Conservation (phyloP, 1,284 basidiomycete genomes). For the Malassezia sp. region DNA sequence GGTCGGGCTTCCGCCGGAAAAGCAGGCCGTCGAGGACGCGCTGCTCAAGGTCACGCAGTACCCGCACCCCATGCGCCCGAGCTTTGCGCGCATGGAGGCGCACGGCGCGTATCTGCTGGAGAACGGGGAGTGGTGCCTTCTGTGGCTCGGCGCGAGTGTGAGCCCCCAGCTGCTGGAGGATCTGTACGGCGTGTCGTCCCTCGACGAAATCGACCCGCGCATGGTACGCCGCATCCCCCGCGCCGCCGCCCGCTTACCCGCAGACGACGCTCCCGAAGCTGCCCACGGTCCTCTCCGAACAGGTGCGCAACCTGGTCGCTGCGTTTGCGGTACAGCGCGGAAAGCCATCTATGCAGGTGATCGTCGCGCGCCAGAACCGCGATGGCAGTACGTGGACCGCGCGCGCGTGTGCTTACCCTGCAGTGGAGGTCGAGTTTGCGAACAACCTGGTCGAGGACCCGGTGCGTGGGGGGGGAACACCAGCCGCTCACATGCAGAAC, state of each 20-base stretch:
- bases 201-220: conserved; percentile 61
- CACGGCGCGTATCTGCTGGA: conserved; percentile 86
- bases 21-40: conserved; percentile 47
- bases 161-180: conserved; percentile 73
- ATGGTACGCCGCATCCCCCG: no score
- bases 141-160: conserved; percentile 79
- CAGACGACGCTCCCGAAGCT: conserved; percentile 63
- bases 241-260: no score
- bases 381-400: conserved; percentile 55
- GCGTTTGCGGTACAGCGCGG: conserved; percentile 58
- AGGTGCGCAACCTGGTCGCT: conserved; percentile 71
- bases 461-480: no score
- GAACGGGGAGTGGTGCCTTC: conserved; percentile 76
- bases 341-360: conserved; percentile 58
- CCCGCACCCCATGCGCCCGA: conserved; percentile 71
- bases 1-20: conserved; percentile 47
- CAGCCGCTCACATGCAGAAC: no score
- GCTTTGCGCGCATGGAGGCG: conserved; percentile 76
- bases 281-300: conserved; percentile 65
- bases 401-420: background rate
- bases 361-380: conserved; percentile 78
- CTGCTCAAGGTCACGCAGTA: conserved; percentile 52
- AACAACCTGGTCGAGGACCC: conserved; percentile 95
- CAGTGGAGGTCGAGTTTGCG: conserved; percentile 79
- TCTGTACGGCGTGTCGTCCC: conserved; percentile 71